phyloP scores from a whole-genome alignment of 768 basidiomycete species.

The Baorangia bicolor region DNA sequence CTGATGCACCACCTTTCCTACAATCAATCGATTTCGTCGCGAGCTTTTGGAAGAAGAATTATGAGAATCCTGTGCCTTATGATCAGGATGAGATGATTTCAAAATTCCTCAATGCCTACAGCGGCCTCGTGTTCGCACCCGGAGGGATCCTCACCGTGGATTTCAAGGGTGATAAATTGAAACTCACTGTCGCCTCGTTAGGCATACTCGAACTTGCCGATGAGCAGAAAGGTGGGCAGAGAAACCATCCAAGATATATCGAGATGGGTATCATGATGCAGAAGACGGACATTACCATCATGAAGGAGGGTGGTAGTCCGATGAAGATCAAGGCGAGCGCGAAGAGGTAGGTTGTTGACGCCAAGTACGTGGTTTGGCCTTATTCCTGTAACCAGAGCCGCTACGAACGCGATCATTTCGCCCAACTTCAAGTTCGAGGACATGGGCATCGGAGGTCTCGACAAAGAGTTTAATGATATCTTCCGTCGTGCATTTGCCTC shows the following conservation, averaged over 20 bases:
- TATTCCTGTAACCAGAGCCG: constrained; percentile 53
- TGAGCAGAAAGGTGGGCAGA: constrained; percentile 50
- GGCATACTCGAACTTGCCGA: constrained; percentile 60
- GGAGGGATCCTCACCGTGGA: constrained; percentile 81
- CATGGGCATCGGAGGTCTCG: constrained; percentile 99
- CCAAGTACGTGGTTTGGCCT: neutral
- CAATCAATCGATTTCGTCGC: constrained; percentile 81
- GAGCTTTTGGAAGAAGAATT: constrained; percentile 55
- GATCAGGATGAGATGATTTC: constrained; percentile 83
- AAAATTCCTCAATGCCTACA: constrained; percentile 74
- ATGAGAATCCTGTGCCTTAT: constrained; percentile 66
- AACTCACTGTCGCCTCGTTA: constrained; percentile 62
- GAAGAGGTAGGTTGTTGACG: constrained; percentile 64
- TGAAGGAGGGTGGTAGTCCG: constrained; percentile 76
- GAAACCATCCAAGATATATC: constrained; percentile 28
- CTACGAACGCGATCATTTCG: constrained; percentile 92
- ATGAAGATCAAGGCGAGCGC: constrained; percentile 93
- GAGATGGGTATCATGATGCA: constrained; percentile 80
- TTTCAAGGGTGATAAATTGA: constrained; percentile 82
- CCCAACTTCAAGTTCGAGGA: constrained; percentile 99
- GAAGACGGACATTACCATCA: constrained; percentile 86
- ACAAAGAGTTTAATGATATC: constrained; percentile 91
- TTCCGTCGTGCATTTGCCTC: constrained; percentile 98
- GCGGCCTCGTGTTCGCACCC: constrained; percentile 63
- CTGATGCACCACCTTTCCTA: constrained; percentile 61